Base-by-base conservation (phyloP, 2,329 filamentous ascomycete genomes). In the Colletotrichum sidae region DNA sequence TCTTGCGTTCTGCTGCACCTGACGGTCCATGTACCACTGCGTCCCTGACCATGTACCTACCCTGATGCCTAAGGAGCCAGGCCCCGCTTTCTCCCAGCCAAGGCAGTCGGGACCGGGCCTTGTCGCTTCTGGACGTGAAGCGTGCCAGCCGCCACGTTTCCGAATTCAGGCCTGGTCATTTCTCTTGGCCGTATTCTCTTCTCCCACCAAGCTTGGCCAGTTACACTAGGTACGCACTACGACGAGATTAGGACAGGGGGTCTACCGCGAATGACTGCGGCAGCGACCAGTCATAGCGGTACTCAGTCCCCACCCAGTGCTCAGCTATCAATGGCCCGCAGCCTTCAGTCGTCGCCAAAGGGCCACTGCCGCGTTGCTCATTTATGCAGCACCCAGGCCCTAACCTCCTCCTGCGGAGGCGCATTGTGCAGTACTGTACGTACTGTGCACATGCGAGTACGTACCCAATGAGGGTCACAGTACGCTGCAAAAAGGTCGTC, bases 71-170 rank as follows among this genome's bases (percentile, higher is more conserved):
- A 55, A 56, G 8, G 37, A 11, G 3, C 52, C 4, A 65, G 62
- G 58, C 45, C 17, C 37, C n/a, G 11, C 55, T 11, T 15, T 25
- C 25, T 25, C 25, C 25, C 55, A 58, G 55, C 55, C 60, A 55
- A 5, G 25, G 25, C 25, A 25, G 12, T 41, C 17, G 25, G 41
- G 57, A 45, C 38, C 38, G 17, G 38, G 51, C 35, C 44, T 41
- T 55, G 56, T 62, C 62, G 56, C 52, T 65, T 62, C 57, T 38
- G 37, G 15, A 25, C 4, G 25, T 25, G 39, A 51, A 34, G 64
- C 53, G 64, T 67, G 59, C 60, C 64, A 67, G 60, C 54, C 64
- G 64, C 64, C 64, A 59, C 60, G 64, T 59, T 67, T 67, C 64
- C 64, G 54, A 67, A 64, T 67, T 49, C 53, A 67, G 54, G 54